Evolutionary conservation across 1,284 basidiomycete species (phyloP), one percentile per base, ranked within the genome.

Genomic region (Amylostereum areolatum): DNA sequence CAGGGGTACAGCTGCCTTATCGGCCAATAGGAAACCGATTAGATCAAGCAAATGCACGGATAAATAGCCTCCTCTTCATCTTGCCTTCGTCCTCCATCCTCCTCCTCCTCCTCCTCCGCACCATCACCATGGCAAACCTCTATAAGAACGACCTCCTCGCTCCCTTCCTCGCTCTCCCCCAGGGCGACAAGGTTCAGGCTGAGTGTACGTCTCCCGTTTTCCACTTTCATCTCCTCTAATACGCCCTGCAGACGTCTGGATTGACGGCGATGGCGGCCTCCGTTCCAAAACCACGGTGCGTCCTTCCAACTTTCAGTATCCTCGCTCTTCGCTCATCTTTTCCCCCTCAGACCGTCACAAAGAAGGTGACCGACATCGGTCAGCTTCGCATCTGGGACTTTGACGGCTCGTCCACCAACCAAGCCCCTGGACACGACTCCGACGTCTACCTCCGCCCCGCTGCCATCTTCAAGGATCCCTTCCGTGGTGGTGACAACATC

Each of bases 401-500:
- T 66, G 96, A 99, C 70, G 96, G 96, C 60, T 97, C 94, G 43
- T 96, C 92, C 41, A 97, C 94, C 64, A 91, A 91, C 71, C 95
- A 97, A 73, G 96, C 95, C 51, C 93, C 94, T 41, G 95, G 94
- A 43, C 66, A 79, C 64, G 90, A 99, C 77, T 99, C 97, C 31
- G 97, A 99, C 66, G 89, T 99, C 75, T 97, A 94, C 76, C 92
- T 99, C 58, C 92, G 96, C 59, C 97, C 97, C 47, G 93, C 85
- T 54, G 85, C 95, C 63, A 95, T 95, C 75, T 99, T 97, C 87
- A 95, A 90, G 65, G 97, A 99, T 68, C 97, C 97, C 49, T 99
- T 99, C 94, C 94, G 97, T 62, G 89, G 93, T 47, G 96, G 96
- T 56, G 87, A 95, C 76, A 97, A 97, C 79, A 96, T 97, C 65